Percentiles rank a stretch among this genome's conserved stretches.
phyloP scores from a whole-genome alignment of 441 rosid genomes.

The Codiaeum variegatum region DNA sequence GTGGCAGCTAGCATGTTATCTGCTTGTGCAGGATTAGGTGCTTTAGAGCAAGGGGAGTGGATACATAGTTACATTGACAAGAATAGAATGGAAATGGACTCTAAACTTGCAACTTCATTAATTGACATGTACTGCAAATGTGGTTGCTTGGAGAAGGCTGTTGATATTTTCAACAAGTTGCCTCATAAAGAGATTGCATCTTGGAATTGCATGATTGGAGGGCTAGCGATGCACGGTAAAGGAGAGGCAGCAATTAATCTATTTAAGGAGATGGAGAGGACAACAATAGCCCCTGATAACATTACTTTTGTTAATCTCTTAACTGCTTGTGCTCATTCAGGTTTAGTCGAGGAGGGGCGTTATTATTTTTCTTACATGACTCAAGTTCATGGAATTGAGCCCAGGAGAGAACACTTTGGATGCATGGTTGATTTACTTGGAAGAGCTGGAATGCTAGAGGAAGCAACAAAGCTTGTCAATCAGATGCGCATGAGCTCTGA shows the following conservation, averaged over 20 bases:
- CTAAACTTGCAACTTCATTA: conserved; percentile 33
- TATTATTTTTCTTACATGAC: conserved; percentile 29
- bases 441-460: conserved; percentile 36
- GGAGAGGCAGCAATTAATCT: conserved; percentile 29
- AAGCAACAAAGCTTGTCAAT: conserved; percentile 29
- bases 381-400: conserved; percentile 23
- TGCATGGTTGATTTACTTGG: conserved; percentile 41
- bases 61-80: conserved; percentile 29
- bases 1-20: conserved; percentile 37
- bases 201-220: conserved; percentile 40
- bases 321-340: conserved; percentile 37
- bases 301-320: conserved; percentile 35
- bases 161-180: conserved; percentile 18
- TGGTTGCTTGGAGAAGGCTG: conserved; percentile 30
- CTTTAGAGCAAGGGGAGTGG: conserved; percentile 37
- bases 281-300: conserved; percentile 27
- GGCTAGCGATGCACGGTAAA: conserved; percentile 32
- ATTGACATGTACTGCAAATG: conserved; percentile 44
- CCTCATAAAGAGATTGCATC: conserved; percentile 25
- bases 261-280: conserved; percentile 31
- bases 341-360: conserved; percentile 31
- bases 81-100: conserved; percentile 29
- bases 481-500: conserved; percentile 28
- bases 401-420: conserved; percentile 34
- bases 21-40: conserved; percentile 33